Evolutionary conservation across 2,329 filamentous ascomycete species (phyloP), one percentile per base, ranked within the genome.

Genomic region (Aureobasidium subglaciale): DNA sequence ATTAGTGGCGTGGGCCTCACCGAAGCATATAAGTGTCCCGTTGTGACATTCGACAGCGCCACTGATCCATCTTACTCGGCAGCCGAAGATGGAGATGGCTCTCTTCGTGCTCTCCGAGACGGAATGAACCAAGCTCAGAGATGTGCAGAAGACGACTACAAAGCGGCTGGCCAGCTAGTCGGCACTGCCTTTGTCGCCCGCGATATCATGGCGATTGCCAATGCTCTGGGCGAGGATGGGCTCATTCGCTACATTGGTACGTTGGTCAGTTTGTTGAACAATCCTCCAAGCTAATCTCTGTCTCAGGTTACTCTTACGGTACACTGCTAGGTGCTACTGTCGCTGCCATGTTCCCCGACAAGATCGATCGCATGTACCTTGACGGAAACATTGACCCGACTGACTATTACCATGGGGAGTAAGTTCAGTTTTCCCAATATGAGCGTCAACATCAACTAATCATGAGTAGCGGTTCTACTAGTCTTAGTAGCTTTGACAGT

Each of bases 251-350:
- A 34, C 32, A 9, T 4, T 4, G 32, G 32, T 34, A 11, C 8
- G 32, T 34, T 15, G 5, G 5, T 34, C 32, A 34, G 11, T 9
- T 34, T 13, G 4, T 34, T 29, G 27, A 29, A 10, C 6, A 30
- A 11, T 30, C 29, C 6, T 30, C 7, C 6, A 11, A 30, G 29
- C 7, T 11, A 7, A 11, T 7, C 11, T 6, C 29, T 30, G 29
- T 11, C 6, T 6, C 32, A 70, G 72, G 68, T 7, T 65, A 71
- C n/a, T 74, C 71, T 1, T 78, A 76, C 56, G 75, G 75, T 2
- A 73, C 74, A 0, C 60, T 74, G 1, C 63, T 78, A 0, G 75
- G 76, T 2, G 63, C 68, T 1, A 78, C 75, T 0, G 75, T 77
- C 59, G 73, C 75, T 0, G 63, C 70, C 2, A 67, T 78, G 53